Evolutionary conservation across 805 yeast species (phyloP), one percentile per base, ranked within the genome.

Genomic region (Kazachstania psychrophila): DNA sequence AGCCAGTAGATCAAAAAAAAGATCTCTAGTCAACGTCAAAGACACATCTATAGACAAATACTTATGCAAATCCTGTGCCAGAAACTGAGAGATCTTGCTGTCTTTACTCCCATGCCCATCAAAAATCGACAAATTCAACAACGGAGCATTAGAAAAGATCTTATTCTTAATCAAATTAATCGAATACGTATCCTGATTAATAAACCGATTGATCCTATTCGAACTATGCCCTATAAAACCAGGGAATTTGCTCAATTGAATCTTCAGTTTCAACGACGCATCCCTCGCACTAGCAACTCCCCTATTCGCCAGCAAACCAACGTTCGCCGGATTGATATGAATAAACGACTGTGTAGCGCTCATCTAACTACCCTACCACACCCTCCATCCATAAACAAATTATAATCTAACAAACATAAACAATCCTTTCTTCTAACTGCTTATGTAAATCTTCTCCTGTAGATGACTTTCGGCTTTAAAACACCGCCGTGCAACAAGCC

Each of bases 101-200:
- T 78, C 77, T 17, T 67, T 69, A 16, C 95, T 94, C 6, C 97
- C 98, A 61, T 92, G 98, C 8, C 98, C 98, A 61, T 92, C 98
- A 58, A 83, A 87, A 2, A 92, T 70, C 31, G 75, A 74, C 49
- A 84, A 77, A 46, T 74, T 75, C 61, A 89, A 82, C 14, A 78
- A 75, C 1, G 58, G 43, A 43, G 23, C 56, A 36, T 18, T 49
- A 39, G 27, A 26, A 22, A 39, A 40, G 28, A 26, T 44, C 44
- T 20, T 34, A 27, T 44, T 44, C 12, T 65, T 60, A 26, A 85
- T 50, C 35, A 84, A 73, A 19, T 73, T 73, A 15, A 87, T 84
- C 35, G 74, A 72, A 58, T 73, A 81, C 31, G 75, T 65, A 61
- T 89, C 98, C 58, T 89, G 97, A 58, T 89, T 92, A 50, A 72